Evolutionary conservation across 2,329 filamentous ascomycete genomes (phyloP).

Genomic region (Beauveria pseudobassiana): DNA sequence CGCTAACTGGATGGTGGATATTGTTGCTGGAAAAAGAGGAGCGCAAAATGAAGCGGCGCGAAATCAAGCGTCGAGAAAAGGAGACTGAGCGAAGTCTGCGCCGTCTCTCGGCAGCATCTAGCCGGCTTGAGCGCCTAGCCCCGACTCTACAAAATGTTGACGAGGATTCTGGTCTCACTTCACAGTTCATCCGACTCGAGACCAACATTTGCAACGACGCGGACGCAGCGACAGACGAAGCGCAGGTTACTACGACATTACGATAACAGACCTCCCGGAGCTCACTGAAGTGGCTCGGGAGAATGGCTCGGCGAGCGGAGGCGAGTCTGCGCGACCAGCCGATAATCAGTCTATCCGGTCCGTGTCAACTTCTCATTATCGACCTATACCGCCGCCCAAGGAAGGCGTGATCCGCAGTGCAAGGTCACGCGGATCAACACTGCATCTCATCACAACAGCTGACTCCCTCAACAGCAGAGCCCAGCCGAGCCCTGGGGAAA

Average conservation of each 20-base stretch:
- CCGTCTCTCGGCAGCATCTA: constrained; percentile 82
- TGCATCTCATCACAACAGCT: constrained; percentile 71
- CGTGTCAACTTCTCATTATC: constrained; percentile 67
- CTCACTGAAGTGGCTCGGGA: constrained; percentile 55
- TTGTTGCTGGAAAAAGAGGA: constrained; percentile 90
- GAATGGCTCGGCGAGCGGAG: constrained; percentile 35
- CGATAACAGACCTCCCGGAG: constrained; percentile 67
- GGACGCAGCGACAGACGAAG: constrained; percentile 74
- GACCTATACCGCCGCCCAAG: constrained; percentile 76
- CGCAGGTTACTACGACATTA: constrained; percentile 56
- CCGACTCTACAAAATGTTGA: constrained; percentile 71
- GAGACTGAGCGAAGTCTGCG: constrained; percentile 76
- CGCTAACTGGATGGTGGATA: constrained; percentile 92
- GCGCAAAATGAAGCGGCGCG: constrained; percentile 71
- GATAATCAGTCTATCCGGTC: constrained; percentile 74
- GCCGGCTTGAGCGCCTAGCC: constrained; percentile 72
- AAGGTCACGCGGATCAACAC: constrained; percentile 71
- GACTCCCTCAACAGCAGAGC: constrained; percentile 34
- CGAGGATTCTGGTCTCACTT: constrained; percentile 57
- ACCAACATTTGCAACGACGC: constrained; percentile 50
- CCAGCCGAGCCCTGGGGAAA: constrained; percentile 20
- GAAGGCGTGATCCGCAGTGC: constrained; percentile 63
- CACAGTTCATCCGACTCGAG: constrained; percentile 35
- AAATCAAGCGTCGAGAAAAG: constrained; percentile 76
- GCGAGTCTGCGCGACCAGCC: constrained; percentile 51